These are phyloP conservation scores for Parietaria judaica DNA, from an alignment of 306 rosid genomes.

Conservation along the genomic window DNA sequence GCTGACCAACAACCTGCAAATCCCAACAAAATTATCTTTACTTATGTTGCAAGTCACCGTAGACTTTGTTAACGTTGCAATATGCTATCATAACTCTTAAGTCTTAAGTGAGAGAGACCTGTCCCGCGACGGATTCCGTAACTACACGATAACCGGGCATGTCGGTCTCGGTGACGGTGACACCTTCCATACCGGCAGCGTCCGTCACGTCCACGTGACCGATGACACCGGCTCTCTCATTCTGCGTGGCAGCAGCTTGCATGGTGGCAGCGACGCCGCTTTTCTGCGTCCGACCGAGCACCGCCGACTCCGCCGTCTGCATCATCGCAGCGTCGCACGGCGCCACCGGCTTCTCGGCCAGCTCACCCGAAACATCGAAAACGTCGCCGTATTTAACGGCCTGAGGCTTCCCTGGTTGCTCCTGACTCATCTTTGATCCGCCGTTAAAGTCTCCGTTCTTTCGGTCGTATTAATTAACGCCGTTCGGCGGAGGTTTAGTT, in stretches of 20 bases:
- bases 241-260: constrained; percentile 57
- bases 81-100: too few species aligned
- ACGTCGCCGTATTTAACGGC: constrained; percentile 63
- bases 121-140: constrained; percentile 63
- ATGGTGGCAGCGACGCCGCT: constrained; percentile 52
- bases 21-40: not conserved
- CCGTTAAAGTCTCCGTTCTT: too few species aligned
- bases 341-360: constrained; percentile 41
- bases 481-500: not conserved
- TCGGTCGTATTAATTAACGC: too few species aligned
- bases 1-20: constrained; percentile 53
- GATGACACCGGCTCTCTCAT: constrained; percentile 46
- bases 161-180: constrained; percentile 38
- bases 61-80: too few species aligned
- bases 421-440: constrained; percentile 39
- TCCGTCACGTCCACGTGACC: constrained; percentile 37
- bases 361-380: constrained; percentile 49
- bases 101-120: constrained; percentile 35
- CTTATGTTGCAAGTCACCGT: too few species aligned
- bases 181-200: constrained; percentile 40
- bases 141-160: constrained; percentile 46
- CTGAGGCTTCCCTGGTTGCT: constrained; percentile 34
- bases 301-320: constrained; percentile 57
- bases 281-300: constrained; percentile 45
- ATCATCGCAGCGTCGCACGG: constrained; percentile 77